Base-by-base conservation (phyloP, 2,329 filamentous ascomycete genomes). In the Aspergillus sp. region DNA sequence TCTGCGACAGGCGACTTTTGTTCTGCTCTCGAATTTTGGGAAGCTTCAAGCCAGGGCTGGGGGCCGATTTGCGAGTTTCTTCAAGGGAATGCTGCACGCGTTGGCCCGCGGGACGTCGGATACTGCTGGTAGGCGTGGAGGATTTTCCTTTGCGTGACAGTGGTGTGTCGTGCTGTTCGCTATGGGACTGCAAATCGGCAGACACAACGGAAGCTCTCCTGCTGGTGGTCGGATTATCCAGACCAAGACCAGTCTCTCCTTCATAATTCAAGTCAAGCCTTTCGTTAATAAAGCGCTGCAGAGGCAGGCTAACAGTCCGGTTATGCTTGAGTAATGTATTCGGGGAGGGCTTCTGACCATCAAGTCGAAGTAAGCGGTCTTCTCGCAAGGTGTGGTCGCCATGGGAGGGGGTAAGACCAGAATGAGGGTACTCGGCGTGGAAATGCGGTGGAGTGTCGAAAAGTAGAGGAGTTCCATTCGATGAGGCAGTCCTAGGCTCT, bases 231-330 rank as follows among this genome's bases (percentile, higher is more conserved):
- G 45, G 26, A 27, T 31, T 34, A 32, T 50, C 44, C 33, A 48
- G 27, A 19, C 54, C 50, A 19, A 48, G 37, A 5, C 35, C 42
- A 9, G 44, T 37, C 12, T 54, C 53, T 30, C 46, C 42, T 19
- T 54, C 56, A 39, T 59, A 55, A 27, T 58, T 53, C 12, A 60
- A 37, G n/a, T 64, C 57, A 8, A 61, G 32, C 11, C 64, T 53
- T 36, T 68, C 66, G 35, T 67, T 66, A 37, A 69, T 68, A 33
- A 68, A 69, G 3, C 66, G 61, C 45, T 67, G 60, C 8, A 69
- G 48, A 13, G 65, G 66, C 34, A 68, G 46, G 46, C 66, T 69
- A 7, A 67, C 61, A 1, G 59, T 52, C 27, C 62, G 53, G 38
- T 49, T 60, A 35, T 62, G 59, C n/a, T 57, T 49, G 19, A 63